Evolutionary conservation across 2,329 filamentous ascomycete genomes (phyloP).

Genomic region (Xylariaceae sp.): DNA sequence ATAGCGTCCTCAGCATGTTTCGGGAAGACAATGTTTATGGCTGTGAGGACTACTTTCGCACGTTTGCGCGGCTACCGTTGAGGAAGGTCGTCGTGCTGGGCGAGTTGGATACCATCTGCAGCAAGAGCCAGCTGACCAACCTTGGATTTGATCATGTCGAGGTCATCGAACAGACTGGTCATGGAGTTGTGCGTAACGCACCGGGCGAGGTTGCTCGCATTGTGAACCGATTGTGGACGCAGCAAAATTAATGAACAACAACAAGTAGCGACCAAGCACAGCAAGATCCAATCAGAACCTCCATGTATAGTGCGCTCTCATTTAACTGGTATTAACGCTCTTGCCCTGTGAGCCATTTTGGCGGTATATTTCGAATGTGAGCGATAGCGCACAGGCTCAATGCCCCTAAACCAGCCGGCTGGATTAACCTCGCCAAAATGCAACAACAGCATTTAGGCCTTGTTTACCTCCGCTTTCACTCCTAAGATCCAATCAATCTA

Average conservation of each 20-base stretch:
- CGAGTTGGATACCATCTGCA: constrained; percentile 13
- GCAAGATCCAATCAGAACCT: not conserved
- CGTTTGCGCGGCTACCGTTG: constrained; percentile 16
- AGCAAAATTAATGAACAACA: not conserved
- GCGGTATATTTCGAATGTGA: no score
- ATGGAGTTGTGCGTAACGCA: constrained; percentile 11
- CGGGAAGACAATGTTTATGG: constrained; percentile 15
- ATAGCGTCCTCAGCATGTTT: constrained; percentile 25
- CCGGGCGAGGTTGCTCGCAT: constrained; percentile 16
- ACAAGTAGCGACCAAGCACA: no score
- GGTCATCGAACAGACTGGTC: constrained; percentile 4
- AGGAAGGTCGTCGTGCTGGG: constrained; percentile 15
- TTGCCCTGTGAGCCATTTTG: no score
- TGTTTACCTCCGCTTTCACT: no score
- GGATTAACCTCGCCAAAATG: no score
- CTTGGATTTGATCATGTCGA: constrained; percentile 13
- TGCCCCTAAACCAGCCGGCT: no score
- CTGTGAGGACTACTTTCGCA: constrained; percentile 17
- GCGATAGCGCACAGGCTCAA: no score
- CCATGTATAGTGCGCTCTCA: no score
- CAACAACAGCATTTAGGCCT: no score
- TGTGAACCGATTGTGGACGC: constrained; percentile 18
- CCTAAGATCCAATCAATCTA: no score
- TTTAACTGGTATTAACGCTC: no score
- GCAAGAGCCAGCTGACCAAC: not conserved